These are phyloP conservation scores for Thermothielavioides terrestris DNA, from an alignment of 495 filamentous ascomycete genomes.

Conservation along the genomic window DNA sequence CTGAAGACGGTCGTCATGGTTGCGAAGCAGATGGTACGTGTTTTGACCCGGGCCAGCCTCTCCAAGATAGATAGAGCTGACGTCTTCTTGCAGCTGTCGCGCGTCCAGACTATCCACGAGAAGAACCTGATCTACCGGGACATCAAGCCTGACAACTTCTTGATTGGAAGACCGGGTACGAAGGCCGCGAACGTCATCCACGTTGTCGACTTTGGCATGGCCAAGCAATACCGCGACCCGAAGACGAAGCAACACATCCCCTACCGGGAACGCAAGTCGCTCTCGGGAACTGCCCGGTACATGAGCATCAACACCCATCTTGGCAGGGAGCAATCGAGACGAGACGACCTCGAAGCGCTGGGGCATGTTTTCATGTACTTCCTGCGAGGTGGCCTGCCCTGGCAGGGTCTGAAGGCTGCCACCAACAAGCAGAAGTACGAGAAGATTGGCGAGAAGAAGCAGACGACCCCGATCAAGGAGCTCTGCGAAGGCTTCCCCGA, in stretches of 20 bases:
- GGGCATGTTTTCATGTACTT: slow-evolving; percentile 99
- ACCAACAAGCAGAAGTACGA: slow-evolving; percentile 99
- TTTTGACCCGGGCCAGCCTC: too few species aligned
- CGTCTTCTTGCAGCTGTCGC: slow-evolving; percentile 57
- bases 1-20: slow-evolving; percentile 99
- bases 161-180: slow-evolving; percentile 86
- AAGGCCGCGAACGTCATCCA: slow-evolving; percentile 98
- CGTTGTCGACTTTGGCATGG: slow-evolving; percentile 99
- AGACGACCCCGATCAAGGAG: slow-evolving; percentile 93
- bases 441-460: slow-evolving; percentile 99
- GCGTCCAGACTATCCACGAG: slow-evolving; percentile 98
- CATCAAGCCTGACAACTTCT: slow-evolving; percentile 99
- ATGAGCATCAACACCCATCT: slow-evolving; percentile 99
- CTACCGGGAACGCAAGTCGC: slow-evolving; percentile 92
- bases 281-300: slow-evolving; percentile 95
- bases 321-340: slow-evolving; percentile 88
- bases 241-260: slow-evolving; percentile 99
- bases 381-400: slow-evolving; percentile 87
- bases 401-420: slow-evolving; percentile 97
- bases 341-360: slow-evolving; percentile 92
- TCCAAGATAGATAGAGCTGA: too few species aligned
- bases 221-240: slow-evolving; percentile 97
- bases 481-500: slow-evolving; percentile 95
- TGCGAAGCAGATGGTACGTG: slow-evolving; percentile 93
- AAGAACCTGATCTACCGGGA: slow-evolving; percentile 99